These are phyloP conservation scores for Talaromyces stipitatus DNA, from an alignment of 495 filamentous ascomycete species.

Conservation along the genomic window DNA sequence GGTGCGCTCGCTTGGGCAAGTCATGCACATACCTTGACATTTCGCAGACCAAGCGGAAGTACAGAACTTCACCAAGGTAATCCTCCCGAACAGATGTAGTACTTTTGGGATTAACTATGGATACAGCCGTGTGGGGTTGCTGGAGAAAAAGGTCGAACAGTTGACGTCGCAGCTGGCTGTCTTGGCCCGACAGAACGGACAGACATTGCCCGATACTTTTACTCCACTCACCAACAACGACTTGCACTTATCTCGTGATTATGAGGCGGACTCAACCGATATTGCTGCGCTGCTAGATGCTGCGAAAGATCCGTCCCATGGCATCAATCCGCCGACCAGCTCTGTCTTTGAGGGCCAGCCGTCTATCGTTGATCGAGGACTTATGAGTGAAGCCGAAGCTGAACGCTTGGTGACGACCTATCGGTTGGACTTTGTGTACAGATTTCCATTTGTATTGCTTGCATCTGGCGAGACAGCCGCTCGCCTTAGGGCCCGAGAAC, in stretches of 20 bases:
- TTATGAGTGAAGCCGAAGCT: slow-evolving; percentile 14
- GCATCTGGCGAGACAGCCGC: slow-evolving; percentile 9
- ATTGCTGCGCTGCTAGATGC: slow-evolving; percentile 6
- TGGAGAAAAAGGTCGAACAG: slow-evolving; percentile 14
- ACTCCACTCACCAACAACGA: slow-evolving; percentile 3
- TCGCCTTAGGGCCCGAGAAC: slow-evolving; percentile 7
- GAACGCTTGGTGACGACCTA: slow-evolving; percentile 11
- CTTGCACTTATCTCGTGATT: neutral
- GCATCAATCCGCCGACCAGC: slow-evolving; percentile 9
- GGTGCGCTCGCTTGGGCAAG: slow-evolving; percentile 19
- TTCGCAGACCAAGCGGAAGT: slow-evolving; percentile 16
- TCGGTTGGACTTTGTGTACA: slow-evolving; percentile 11
- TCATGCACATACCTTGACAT: slow-evolving; percentile 19
- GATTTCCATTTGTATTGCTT: slow-evolving; percentile 16
- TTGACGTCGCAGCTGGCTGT: slow-evolving; percentile 10
- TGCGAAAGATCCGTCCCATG: slow-evolving; percentile 11
- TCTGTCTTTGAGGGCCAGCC: slow-evolving; percentile 15
- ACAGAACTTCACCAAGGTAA: slow-evolving; percentile 12
- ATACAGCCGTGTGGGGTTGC: slow-evolving; percentile 15
- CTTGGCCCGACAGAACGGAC: slow-evolving; percentile 9
- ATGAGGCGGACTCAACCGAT: slow-evolving; percentile 1
- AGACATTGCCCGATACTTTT: neutral
- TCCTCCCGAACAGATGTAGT: neutral
- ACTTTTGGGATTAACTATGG: slow-evolving; percentile 6
- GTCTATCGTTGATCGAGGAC: slow-evolving; percentile 16